Evolutionary conservation across 1,284 basidiomycete species (phyloP).

Genomic region (Sporisorium exsertum): DNA sequence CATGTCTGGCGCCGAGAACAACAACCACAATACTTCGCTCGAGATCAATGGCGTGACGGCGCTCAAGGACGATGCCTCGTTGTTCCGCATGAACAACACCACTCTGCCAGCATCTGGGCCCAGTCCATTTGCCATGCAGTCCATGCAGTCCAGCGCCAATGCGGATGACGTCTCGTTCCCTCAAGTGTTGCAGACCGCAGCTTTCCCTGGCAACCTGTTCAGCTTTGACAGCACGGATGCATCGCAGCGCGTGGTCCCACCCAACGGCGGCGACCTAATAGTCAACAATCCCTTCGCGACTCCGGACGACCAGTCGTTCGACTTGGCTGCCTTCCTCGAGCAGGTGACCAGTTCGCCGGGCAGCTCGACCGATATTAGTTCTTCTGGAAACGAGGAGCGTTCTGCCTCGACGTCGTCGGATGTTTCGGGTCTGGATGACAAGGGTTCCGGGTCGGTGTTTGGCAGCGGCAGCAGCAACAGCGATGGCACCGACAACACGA

Average conservation of each 20-base stretch:
- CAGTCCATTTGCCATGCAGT: conserved; percentile 15
- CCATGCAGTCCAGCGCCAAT: conserved; percentile 2
- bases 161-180: conserved; percentile 42
- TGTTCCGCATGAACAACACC: conserved; percentile 35
- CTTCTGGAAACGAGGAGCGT: conserved; percentile 35
- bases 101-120: conserved; percentile 31
- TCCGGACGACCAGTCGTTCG: conserved; percentile 51
- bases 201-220: conserved; percentile 37
- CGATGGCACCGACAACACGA: conserved; percentile 40
- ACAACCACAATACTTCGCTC: conserved; percentile 5
- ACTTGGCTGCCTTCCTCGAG: conserved; percentile 52
- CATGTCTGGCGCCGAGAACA: conserved; percentile 14
- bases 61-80: conserved; percentile 42
- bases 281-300: conserved; percentile 49
- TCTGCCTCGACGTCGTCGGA: conserved; percentile 37
- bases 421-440: conserved; percentile 32
- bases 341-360: conserved; percentile 54
- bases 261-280: conserved; percentile 49
- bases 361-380: conserved; percentile 44
- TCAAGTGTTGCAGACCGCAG: conserved; percentile 34
- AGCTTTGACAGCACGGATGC: conserved; percentile 21
- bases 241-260: conserved; percentile 34
- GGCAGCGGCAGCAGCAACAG: conserved; percentile 20
- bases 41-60: conserved; percentile 44
- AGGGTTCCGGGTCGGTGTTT: conserved; percentile 22